Evolutionary conservation across 257 asterid species (phyloP), one percentile per base, ranked within the genome.

Genomic region (Osmanthus fragrans): DNA sequence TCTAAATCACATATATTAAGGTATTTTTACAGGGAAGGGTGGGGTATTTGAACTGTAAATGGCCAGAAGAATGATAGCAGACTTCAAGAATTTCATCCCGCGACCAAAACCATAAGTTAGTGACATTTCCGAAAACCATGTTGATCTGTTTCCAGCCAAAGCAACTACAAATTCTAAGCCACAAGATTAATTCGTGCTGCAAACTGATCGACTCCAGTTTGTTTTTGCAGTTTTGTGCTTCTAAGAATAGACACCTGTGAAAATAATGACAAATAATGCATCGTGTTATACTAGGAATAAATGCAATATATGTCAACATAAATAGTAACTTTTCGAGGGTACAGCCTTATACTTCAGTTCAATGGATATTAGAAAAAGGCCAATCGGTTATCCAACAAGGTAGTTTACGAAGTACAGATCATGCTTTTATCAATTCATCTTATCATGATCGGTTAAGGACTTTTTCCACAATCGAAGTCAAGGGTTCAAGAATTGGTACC

Each of bases 201-300:
- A 40, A 92, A 90, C 85, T 87, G 85, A 63, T 85, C 83, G 23
- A 80, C 85, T 18, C 86, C 85, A 51, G 85, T 71, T 77, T 77
- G 85, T 45, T 79, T 84, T 40, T 84, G 91, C 77, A 76, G 85
- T 30, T 79, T 84, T 49, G 80, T 42, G 30, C 88, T 89, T 58
- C 97, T 80, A 42, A 90, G 87, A 56, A 92, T 87, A 12, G 94
- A 90, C 33, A 83, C 90, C 97, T 91, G 86, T 56, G 70, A 80
- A 21, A 80, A 75, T 40, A 63, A 72, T 73, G n/a, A 69, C 56
- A 54, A 77, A 49, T 40, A 74, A 16, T 19, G 75, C 21, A 76
- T 39, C 5, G 13, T 49, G 39, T 30, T 7, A 32, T 32, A 75
- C 29, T 25, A n/a, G 32, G 45, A 36, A 70, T 49, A 70, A 18